These are phyloP conservation scores for Tagetes patula DNA, from an alignment of 129 eudicot species.

Conservation along the genomic window DNA sequence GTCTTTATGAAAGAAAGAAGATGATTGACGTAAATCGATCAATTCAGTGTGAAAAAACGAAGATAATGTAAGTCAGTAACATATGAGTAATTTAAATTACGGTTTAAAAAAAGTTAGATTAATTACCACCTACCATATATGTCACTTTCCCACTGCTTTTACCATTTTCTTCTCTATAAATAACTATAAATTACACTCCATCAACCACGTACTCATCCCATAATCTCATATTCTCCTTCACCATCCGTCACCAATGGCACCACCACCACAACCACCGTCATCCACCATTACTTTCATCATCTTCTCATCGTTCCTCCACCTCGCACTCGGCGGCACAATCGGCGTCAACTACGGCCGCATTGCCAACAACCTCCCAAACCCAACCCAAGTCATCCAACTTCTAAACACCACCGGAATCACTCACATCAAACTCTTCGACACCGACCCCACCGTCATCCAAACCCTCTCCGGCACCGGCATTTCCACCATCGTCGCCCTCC, in stretches of 20 bases:
- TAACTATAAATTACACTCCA: not conserved
- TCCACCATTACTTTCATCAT: not conserved
- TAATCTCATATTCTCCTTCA: not conserved
- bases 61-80: too few relatives aligned
- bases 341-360: constrained; percentile 88
- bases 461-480: constrained; percentile 67
- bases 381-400: constrained; percentile 68
- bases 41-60: too few relatives aligned
- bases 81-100: too few relatives aligned
- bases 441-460: constrained; percentile 72
- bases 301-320: not conserved
- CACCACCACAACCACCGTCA: not conserved
- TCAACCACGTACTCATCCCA: not conserved
- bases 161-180: not conserved
- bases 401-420: constrained; percentile 60
- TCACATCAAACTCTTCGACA: constrained; percentile 65
- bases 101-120: too few relatives aligned
- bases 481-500: constrained; percentile 67
- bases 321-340: constrained; percentile 41
- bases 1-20: too few relatives aligned
- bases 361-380: constrained; percentile 77
- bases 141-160: not conserved
- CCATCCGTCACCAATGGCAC: not conserved
- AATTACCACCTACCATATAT: too few relatives aligned
- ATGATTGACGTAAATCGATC: too few relatives aligned